Base-by-base conservation (phyloP, 371 early-diverging fungal genomes). In the Smittium culicis region DNA sequence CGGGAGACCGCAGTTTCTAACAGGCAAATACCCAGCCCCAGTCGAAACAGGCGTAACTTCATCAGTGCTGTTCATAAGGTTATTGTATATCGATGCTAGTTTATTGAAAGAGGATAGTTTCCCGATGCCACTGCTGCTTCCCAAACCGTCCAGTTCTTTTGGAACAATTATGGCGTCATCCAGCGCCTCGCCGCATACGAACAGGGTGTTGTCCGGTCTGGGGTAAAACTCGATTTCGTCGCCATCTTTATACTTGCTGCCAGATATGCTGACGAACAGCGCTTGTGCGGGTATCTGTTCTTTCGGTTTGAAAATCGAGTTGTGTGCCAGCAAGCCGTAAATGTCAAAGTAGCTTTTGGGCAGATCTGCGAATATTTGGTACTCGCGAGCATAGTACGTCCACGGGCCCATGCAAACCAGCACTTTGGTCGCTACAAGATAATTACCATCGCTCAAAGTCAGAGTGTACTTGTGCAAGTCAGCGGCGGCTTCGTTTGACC, bases 1-100 rank as follows among this genome's bases (percentile, higher is more conserved):
- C 0, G 88, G 86, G 17, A 73, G 66, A 3, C 80, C 82, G 31
- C 79, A 77, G 16, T 74, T 75, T 1, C 83, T 79, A 14, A 80
- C 74, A 1, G 88, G 88, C 58, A 88, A 69, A 66, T 82, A 88
- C 60, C 87, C 85, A 1, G 86, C 86, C 68, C 85, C 81, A 35
- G 76, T 70, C 54, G 69, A 67, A 64, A 77, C 61, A 60, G 79
- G 67, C 61, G 74, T 32, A 57, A 67, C 70, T 57, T 69, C 66
- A 3, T 68, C 61, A n/a, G 73, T 69, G n/a, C n/a, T n/a, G 1
- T 76, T 66, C 34, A 83, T 82, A 25, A 85, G 69, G 1, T 72
- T 74, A 61, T 71, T 69, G 56, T 77, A 75, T 16, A 76, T 72
- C 54, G 73, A 68, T 70, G 69, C 71, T 14, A 76, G 72, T 66